phyloP scores from a whole-genome alignment of 108 stramenopile genomes.

The Cylindrotheca fusiformis region DNA sequence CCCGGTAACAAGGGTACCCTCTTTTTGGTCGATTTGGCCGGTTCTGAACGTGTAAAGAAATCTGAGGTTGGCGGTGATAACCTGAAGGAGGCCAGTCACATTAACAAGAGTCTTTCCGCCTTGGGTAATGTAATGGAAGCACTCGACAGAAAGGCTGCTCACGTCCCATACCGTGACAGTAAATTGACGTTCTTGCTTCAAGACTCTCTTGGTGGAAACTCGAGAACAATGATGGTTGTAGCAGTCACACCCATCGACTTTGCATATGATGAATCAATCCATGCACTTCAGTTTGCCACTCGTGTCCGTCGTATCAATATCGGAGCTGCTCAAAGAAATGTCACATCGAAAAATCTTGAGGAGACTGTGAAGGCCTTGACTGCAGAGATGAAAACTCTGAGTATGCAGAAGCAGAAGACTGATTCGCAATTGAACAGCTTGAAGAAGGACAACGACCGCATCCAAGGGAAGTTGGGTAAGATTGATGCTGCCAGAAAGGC shows the following conservation, averaged over 20 bases:
- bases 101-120: conserved; percentile 97
- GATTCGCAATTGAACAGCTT: conserved; percentile 70
- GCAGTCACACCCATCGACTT: conserved; percentile 85
- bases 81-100: conserved; percentile 96
- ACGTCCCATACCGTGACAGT: conserved; percentile 93
- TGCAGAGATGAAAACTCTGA: conserved; percentile 68
- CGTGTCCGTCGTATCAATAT: conserved; percentile 89
- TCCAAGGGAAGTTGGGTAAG: conserved; percentile 73
- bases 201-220: conserved; percentile 95
- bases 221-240: conserved; percentile 95
- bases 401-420: conserved; percentile 76
- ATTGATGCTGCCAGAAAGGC: conserved; percentile 50
- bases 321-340: conserved; percentile 85
- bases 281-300: conserved; percentile 98
- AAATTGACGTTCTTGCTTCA: conserved; percentile 95
- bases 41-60: conserved; percentile 97
- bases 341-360: conserved; percentile 85
- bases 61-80: conserved; percentile 88
- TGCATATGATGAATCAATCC: conserved; percentile 94
- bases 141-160: conserved; percentile 82
- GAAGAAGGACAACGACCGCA: conserved; percentile 74
- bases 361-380: conserved; percentile 87
- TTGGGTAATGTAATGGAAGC: conserved; percentile 99
- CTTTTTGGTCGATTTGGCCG: conserved; percentile 98
- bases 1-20: conserved; percentile 78